phyloP scores from a whole-genome alignment of 345 rosid species.

The Arabis hirsuta region DNA sequence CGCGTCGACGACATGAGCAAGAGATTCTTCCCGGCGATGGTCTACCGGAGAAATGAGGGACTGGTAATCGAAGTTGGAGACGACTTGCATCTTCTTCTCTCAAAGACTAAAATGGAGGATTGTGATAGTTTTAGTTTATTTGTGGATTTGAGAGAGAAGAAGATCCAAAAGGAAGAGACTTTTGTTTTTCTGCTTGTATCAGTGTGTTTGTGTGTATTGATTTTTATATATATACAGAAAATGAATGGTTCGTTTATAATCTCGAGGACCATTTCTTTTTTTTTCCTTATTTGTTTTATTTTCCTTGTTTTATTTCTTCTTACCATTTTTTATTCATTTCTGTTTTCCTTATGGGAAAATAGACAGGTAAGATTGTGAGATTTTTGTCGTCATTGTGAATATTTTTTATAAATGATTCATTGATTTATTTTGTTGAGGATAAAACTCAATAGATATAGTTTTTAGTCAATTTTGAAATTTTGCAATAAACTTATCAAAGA shows the following conservation, averaged over 20 bases:
- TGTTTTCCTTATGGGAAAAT: conserved; percentile 30
- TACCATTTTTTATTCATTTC: conserved; percentile 1
- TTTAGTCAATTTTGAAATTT: no score
- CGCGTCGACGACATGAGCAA: background rate
- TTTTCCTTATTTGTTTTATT: background rate
- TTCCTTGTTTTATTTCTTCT: conserved; percentile 8
- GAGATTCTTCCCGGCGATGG: conserved; percentile 20
- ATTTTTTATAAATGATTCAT: background rate
- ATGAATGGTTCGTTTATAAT: background rate
- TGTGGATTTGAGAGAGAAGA: conserved; percentile 6
- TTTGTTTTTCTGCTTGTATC: background rate
- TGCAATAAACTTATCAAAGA: no score
- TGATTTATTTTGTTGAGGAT: background rate
- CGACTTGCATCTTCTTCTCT: conserved; percentile 52
- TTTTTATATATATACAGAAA: conserved; percentile 18
- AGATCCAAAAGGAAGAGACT: conserved; percentile 14
- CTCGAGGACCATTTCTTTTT: background rate
- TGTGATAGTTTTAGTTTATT: background rate
- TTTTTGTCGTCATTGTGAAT: conserved; percentile 4
- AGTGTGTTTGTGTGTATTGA: conserved; percentile 24
- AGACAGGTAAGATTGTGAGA: conserved; percentile 21
- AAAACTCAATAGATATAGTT: background rate
- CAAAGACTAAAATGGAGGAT: background rate
- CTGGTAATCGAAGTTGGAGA: conserved; percentile 48
- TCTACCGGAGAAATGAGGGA: conserved; percentile 38